These are phyloP conservation scores for Ophiostoma himal-ulmi DNA, from an alignment of 2,329 filamentous ascomycete species.

Conservation along the genomic window DNA sequence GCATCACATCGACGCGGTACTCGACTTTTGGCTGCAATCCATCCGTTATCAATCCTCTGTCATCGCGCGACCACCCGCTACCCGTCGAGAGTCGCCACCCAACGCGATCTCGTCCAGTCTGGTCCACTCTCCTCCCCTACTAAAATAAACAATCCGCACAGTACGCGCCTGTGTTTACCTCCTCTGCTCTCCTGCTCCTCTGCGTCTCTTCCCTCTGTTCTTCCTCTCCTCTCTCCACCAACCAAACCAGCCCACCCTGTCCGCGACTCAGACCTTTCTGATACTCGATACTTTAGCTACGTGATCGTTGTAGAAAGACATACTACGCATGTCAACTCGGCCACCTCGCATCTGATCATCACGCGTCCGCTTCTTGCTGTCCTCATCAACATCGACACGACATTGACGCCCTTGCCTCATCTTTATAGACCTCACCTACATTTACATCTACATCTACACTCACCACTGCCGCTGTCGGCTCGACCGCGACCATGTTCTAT, in stretches of 20 bases:
- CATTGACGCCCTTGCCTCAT: background rate
- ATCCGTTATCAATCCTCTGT: background rate
- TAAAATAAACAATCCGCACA: constrained; percentile 21
- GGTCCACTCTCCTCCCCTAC: constrained; percentile 17
- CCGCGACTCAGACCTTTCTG: constrained; percentile 9
- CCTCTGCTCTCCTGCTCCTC: background rate
- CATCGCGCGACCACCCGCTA: background rate
- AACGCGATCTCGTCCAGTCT: constrained; percentile 16
- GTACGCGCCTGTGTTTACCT: constrained; percentile 23
- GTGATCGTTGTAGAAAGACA: background rate
- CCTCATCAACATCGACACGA: background rate
- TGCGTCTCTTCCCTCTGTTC: background rate
- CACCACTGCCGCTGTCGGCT: background rate
- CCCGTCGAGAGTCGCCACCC: constrained; percentile 1
- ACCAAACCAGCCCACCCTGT: constrained; percentile 15
- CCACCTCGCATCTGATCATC: background rate
- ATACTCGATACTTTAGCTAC: background rate
- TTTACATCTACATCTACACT: background rate
- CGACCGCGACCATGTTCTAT: constrained; percentile 71
- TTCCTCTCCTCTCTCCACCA: constrained; percentile 8
- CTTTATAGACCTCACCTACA: background rate
- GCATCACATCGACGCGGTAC: background rate
- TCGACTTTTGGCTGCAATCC: background rate
- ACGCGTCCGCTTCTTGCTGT: background rate
- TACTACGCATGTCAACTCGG: background rate